These are phyloP conservation scores for Macrocystidia cucumis DNA, from an alignment of 1,284 basidiomycete species.

Conservation along the genomic window DNA sequence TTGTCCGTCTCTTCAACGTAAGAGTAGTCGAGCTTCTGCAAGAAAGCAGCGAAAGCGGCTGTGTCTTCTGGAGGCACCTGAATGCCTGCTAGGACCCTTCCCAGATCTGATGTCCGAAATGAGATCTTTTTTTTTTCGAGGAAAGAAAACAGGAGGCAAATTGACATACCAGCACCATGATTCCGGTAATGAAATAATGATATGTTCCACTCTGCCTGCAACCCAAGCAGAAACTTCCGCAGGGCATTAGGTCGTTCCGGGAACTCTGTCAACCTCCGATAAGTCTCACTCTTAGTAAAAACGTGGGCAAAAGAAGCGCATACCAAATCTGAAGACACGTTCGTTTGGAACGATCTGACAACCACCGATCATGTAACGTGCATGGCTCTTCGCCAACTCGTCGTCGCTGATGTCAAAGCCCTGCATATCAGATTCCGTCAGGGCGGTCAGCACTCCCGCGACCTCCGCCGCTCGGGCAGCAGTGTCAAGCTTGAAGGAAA, in stretches of 20 bases:
- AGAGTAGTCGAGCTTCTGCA: conserved; percentile 76
- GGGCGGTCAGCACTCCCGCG: conserved; percentile 47
- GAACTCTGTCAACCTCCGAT: conserved; percentile 59
- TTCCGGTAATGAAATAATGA: conserved; percentile 97
- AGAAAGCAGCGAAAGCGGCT: conserved; percentile 65
- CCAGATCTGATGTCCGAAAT: conserved; percentile 77
- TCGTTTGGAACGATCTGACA: conserved; percentile 74
- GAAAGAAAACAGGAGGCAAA: conserved; percentile 5
- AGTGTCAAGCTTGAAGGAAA: conserved; percentile 84
- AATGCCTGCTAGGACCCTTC: conserved; percentile 88
- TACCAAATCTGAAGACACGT: conserved; percentile 90
- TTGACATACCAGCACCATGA: conserved; percentile 82
- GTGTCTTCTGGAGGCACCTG: conserved; percentile 76
- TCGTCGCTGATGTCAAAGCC: conserved; percentile 90
- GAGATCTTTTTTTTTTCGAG: conserved; percentile 10
- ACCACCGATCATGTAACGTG: conserved; percentile 92
- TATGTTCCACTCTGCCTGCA: conserved; percentile 90
- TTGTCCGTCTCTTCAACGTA: conserved; percentile 95
- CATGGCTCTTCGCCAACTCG: conserved; percentile 93
- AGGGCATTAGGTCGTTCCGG: conserved; percentile 93
- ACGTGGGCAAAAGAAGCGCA: conserved; percentile 26
- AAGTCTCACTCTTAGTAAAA: conserved; percentile 6
- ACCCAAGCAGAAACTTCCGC: conserved; percentile 78
- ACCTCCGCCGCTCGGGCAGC: conserved; percentile 64
- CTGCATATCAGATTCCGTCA: conserved; percentile 69